Conservation (phyloP, 1,139 yeast genomes). For the Saccharomyces hybrid region DNA sequence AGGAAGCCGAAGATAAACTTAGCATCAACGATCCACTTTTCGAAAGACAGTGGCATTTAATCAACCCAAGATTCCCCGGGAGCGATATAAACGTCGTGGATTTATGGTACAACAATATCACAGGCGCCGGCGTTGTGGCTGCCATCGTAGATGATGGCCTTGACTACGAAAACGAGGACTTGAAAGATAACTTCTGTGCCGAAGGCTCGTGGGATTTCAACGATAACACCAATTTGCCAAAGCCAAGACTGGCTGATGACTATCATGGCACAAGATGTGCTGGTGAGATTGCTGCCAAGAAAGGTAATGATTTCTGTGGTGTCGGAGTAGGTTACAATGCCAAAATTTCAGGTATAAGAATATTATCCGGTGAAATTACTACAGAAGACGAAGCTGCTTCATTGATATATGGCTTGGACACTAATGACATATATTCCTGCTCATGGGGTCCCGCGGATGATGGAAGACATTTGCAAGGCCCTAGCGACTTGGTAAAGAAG, state of each 20-base stretch:
- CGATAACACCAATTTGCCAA: conserved; percentile 65
- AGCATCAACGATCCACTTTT: conserved; percentile 76
- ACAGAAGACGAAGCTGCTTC: conserved; percentile 90
- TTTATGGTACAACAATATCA: conserved; percentile 73
- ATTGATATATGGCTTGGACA: conserved; percentile 67
- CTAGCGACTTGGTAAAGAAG: conserved; percentile 66
- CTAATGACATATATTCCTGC: conserved; percentile 89
- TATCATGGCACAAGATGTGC: conserved; percentile 98
- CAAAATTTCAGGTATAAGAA: conserved; percentile 83
- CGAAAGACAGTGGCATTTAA: conserved; percentile 80
- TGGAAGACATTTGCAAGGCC: conserved; percentile 80
- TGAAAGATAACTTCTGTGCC: conserved; percentile 60
- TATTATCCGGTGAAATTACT: conserved; percentile 71
- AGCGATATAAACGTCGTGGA: conserved; percentile 83
- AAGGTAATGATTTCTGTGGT: conserved; percentile 77
- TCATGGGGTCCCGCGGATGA: conserved; percentile 99
- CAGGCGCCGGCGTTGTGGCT: conserved; percentile 76
- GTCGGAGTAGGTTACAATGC: conserved; percentile 89
- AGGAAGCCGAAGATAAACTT: conserved; percentile 46
- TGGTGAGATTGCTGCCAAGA: conserved; percentile 91
- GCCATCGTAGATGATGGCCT: conserved; percentile 95
- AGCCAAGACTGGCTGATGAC: conserved; percentile 76
- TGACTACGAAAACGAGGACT: conserved; percentile 70
- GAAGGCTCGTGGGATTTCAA: conserved; percentile 92
- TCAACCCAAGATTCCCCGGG: conserved; percentile 65